Base-by-base conservation (phyloP, 805 yeast genomes). In the Metschnikowia matae region DNA sequence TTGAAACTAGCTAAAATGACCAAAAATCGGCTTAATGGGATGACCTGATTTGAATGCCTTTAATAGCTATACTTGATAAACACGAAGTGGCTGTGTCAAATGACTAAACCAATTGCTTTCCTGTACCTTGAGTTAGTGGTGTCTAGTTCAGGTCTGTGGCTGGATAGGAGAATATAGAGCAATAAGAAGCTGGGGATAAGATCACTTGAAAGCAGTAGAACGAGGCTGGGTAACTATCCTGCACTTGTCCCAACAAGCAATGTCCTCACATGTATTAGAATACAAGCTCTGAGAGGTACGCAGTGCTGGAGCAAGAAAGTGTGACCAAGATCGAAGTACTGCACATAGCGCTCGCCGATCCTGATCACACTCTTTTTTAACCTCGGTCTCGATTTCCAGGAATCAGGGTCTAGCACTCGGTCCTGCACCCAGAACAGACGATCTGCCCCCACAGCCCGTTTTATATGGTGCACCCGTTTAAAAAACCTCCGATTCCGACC, bases 271-370 rank as follows among this genome's bases (percentile, higher is more conserved):
- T 23, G n/a, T 39, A 39, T 14, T 23, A 23, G 41, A 39, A 23
- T 18, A 3, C 26, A 20, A 23, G 40, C 26, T 20, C 40, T 17
- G 8, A 6, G 35, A 6, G 20, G 44, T 8, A 7, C 35, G 38
- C 31, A 32, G 38, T 11, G 38, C 20, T 10, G 14, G 21, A 32
- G 31, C 38, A 21, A 33, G 20, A 32, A 42, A 34, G 45, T 42
- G 45, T 42, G 45, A 42, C 45, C 17, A 42, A 18, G 45, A 32
- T 32, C 38, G 38, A 17, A 15, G 45, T 13, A 41, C 37, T 41
- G 45, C 45, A 41, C n/a, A 31, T 7, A 32, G 4, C n/a, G 8
- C 37, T 31, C 45, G 45, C 37, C 45, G 45, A 41, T 41, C 45
- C 35, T 40, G 44, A 38, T 36, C 39, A 36, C 39, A 14, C 20